phyloP scores from a whole-genome alignment of 768 basidiomycete species.

The Boletus huronensis region DNA sequence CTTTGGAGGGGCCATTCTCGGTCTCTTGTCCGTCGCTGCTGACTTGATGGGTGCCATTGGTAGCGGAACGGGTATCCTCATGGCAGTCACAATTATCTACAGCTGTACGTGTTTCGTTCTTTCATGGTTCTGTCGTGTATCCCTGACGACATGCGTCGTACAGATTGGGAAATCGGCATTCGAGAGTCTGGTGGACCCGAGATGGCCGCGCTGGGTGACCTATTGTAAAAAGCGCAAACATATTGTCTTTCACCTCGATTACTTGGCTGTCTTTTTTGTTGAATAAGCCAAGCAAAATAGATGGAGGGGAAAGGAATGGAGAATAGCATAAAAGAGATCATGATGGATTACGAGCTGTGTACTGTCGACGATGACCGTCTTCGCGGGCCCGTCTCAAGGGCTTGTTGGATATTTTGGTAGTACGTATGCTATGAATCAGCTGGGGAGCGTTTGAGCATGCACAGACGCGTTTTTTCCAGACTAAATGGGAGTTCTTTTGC shows the following conservation, averaged over 20 bases:
- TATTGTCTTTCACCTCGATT: background rate
- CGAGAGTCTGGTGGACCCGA: slow-evolving; percentile 80
- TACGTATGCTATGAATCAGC: background rate
- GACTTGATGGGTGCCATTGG: slow-evolving; percentile 96
- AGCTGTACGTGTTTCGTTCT: slow-evolving; percentile 41
- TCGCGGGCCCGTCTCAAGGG: background rate
- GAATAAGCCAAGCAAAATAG: slow-evolving; percentile 11
- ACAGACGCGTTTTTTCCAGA: background rate
- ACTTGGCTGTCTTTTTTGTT: background rate
- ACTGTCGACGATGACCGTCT: background rate
- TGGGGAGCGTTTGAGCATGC: background rate
- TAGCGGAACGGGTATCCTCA: slow-evolving; percentile 92
- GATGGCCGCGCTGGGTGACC: slow-evolving; percentile 74
- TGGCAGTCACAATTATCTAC: slow-evolving; percentile 98
- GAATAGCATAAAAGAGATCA: slow-evolving; percentile 1
- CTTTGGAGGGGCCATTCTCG: slow-evolving; percentile 95
- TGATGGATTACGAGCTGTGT: background rate
- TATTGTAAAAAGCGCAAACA: slow-evolving; percentile 45
- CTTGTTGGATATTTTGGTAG: background rate
- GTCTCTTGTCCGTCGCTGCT: slow-evolving; percentile 84
- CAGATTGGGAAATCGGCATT: slow-evolving; percentile 93
- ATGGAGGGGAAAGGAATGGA: background rate
- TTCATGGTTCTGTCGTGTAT: background rate
- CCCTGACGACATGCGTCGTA: background rate
- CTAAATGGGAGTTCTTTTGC: background rate